A percentile compares a stretch with the other conserved stretches of the same genome.
These are phyloP conservation scores for Whalleya microplaca DNA, from an alignment of 2,329 filamentous ascomycete species.

Conservation along the genomic window DNA sequence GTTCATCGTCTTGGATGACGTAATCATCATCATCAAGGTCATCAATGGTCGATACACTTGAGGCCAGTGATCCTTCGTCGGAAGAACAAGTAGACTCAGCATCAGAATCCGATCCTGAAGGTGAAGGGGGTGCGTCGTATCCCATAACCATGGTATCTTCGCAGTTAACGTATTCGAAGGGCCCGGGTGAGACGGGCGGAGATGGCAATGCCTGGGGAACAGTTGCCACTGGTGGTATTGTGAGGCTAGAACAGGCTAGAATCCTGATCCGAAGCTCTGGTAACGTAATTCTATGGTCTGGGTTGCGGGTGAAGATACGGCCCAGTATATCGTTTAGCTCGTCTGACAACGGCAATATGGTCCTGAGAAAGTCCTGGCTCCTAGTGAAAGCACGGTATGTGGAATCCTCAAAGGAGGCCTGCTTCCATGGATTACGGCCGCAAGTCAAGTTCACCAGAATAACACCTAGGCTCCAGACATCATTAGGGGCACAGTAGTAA, in stretches of 20 bases:
- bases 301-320: slow-evolving; percentile 85
- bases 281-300: slow-evolving; percentile 80
- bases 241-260: slow-evolving; percentile 75
- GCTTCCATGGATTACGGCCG: slow-evolving; percentile 98
- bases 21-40: slow-evolving; percentile 55
- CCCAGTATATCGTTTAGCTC: slow-evolving; percentile 88
- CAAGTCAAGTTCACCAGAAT: slow-evolving; percentile 97
- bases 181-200: slow-evolving; percentile 49
- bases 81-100: slow-evolving; percentile 51
- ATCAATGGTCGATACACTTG: slow-evolving; percentile 56
- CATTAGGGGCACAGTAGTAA: slow-evolving; percentile 92
- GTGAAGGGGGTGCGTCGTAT: slow-evolving; percentile 51
- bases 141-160: slow-evolving; percentile 52
- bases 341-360: slow-evolving; percentile 87
- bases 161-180: slow-evolving; percentile 50
- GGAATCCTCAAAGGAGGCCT: slow-evolving; percentile 88
- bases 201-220: slow-evolving; percentile 42
- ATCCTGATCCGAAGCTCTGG: slow-evolving; percentile 79
- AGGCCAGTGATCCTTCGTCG: slow-evolving; percentile 59
- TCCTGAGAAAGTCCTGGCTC: slow-evolving; percentile 85
- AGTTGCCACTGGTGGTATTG: slow-evolving; percentile 45
- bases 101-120: slow-evolving; percentile 50
- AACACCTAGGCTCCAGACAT: slow-evolving; percentile 97
- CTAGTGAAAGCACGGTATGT: slow-evolving; percentile 91
- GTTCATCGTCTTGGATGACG: slow-evolving; percentile 47